phyloP scores from a whole-genome alignment of 2,329 filamentous ascomycete genomes.

The Teratosphaeria nubilosa region DNA sequence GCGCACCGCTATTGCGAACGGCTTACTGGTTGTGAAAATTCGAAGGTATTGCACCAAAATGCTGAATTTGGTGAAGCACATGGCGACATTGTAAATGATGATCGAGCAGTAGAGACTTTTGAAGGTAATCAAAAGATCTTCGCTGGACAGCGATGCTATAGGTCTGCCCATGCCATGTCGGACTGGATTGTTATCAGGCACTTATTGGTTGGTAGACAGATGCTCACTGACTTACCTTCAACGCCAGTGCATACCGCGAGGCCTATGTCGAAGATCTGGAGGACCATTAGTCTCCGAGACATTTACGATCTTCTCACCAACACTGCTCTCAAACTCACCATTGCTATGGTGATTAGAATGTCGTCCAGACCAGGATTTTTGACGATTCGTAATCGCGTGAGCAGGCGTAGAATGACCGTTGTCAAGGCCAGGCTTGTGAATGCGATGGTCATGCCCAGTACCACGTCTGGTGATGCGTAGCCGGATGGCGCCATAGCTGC shows the following conservation, averaged over 20 bases:
- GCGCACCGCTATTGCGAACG: slow-evolving; percentile 25
- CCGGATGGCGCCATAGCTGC: slow-evolving; percentile 7
- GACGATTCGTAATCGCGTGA: slow-evolving; percentile 11
- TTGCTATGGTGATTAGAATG: slow-evolving; percentile 11
- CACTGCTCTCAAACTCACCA: slow-evolving; percentile 4
- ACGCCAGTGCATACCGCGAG: slow-evolving; percentile 2
- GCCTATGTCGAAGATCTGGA: slow-evolving; percentile 1
- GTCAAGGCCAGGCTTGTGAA: slow-evolving; percentile 13
- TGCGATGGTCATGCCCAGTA: slow-evolving; percentile 10
- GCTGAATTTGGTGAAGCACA: slow-evolving; percentile 33
- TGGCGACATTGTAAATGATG: slow-evolving; percentile 31
- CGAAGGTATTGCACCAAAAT: slow-evolving; percentile 40
- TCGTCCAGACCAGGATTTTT: slow-evolving; percentile 16
- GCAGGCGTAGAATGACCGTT: slow-evolving; percentile 12
- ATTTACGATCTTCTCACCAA: not conserved
- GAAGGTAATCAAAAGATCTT: slow-evolving; percentile 2
- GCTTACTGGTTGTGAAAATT: slow-evolving; percentile 29
- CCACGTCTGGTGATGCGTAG: slow-evolving; percentile 11
- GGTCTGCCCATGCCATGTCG: not conserved
- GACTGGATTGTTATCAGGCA: not conserved
- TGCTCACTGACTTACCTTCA: slow-evolving; percentile 1
- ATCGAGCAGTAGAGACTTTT: slow-evolving; percentile 18
- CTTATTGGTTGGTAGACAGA: not conserved
- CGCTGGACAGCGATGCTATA: slow-evolving; percentile 3
- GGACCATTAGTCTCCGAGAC: not conserved